A percentile compares a stretch with the other conserved stretches of the same genome.
These are phyloP conservation scores for Nitzschia inconspicua DNA, from an alignment of 108 stramenopile genomes.

Conservation along the genomic window DNA sequence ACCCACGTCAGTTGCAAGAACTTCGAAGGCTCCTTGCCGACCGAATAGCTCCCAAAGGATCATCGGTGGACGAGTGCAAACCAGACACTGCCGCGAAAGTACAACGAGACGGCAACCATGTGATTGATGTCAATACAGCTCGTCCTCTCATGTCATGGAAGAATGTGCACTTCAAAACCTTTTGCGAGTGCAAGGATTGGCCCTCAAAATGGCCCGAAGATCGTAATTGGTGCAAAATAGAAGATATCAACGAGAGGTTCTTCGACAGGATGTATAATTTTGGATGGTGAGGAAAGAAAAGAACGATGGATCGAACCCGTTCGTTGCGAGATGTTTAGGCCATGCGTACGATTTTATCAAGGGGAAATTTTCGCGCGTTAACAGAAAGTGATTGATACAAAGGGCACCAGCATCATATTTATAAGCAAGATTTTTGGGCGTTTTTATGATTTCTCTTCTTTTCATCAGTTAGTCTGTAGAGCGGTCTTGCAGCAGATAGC, in stretches of 20 bases:
- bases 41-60: conserved; percentile 33
- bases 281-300: too few species aligned
- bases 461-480: too few species aligned
- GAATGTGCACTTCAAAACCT: conserved; percentile 19
- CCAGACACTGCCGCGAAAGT: conserved; percentile 35
- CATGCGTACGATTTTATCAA: too few species aligned
- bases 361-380: too few species aligned
- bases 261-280: conserved; percentile 46
- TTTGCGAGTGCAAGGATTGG: conserved; percentile 51
- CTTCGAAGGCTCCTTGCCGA: conserved; percentile 28
- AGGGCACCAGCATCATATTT: too few species aligned
- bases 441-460: too few species aligned
- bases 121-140: conserved; percentile 19
- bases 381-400: too few species aligned
- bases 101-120: neutral
- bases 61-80: conserved; percentile 9
- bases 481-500: too few species aligned
- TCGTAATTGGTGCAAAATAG: conserved; percentile 27
- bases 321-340: too few species aligned
- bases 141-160: conserved; percentile 32
- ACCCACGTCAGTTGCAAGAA: conserved; percentile 26
- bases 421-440: too few species aligned
- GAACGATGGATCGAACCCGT: too few species aligned
- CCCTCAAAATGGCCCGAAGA: conserved; percentile 34
- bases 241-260: conserved; percentile 23